Evolutionary conservation across 345 rosid species (phyloP).

Genomic region (Salix caprea): DNA sequence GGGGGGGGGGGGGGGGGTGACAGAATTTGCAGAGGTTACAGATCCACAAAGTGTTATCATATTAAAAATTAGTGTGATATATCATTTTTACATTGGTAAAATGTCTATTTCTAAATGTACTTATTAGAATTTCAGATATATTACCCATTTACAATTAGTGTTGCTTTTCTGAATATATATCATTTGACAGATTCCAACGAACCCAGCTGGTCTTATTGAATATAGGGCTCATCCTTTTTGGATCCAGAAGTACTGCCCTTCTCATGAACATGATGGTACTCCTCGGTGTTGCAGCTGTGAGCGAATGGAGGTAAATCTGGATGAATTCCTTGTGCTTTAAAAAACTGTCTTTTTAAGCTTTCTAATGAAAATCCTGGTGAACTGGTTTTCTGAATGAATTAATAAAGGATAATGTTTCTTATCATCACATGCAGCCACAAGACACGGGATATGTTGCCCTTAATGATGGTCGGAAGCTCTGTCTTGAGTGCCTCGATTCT

Average conservation of each 20-base stretch:
- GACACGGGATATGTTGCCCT: conserved; percentile 30
- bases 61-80: neutral
- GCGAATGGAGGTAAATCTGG: conserved; percentile 42
- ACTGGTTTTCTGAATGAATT: neutral
- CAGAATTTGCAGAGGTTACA: neutral
- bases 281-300: conserved; percentile 38
- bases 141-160: conserved; percentile 18
- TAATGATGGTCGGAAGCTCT: conserved; percentile 35
- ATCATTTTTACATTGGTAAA: conserved; percentile 3
- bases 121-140: conserved; percentile 9
- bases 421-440: conserved; percentile 19
- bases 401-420: conserved; percentile 10
- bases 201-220: conserved; percentile 32
- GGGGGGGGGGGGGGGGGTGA: neutral
- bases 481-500: conserved; percentile 36
- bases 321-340: neutral
- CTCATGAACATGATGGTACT: conserved; percentile 32
- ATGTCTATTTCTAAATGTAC: neutral
- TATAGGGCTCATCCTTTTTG: conserved; percentile 36
- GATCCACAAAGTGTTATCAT: neutral
- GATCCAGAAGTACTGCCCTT: conserved; percentile 35
- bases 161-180: conserved; percentile 26
- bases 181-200: conserved; percentile 34
- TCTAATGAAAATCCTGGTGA: neutral
- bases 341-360: conserved; percentile 5